phyloP scores from a whole-genome alignment of 73 alveolate genomes.

The Blepharisma japonicum region DNA sequence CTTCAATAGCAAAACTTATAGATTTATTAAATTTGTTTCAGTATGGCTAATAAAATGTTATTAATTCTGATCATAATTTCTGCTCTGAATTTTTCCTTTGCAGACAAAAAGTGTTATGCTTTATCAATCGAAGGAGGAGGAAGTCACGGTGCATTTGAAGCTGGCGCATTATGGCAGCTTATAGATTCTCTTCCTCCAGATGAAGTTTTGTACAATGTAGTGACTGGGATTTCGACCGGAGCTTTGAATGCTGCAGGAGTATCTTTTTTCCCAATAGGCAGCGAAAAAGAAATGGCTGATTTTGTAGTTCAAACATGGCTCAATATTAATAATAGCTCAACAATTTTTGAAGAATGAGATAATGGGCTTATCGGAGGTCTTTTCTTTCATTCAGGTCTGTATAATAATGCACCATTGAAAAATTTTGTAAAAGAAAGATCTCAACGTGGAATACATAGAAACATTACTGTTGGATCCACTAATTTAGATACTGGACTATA shows the following conservation, averaged over 20 bases:
- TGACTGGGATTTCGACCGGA: constrained; percentile 62
- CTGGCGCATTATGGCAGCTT: constrained; percentile 45
- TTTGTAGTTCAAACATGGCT: constrained; percentile 41
- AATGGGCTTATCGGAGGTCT: constrained; percentile 49
- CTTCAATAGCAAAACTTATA: no score
- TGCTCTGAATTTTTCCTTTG: no score
- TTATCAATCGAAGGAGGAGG: constrained; percentile 64
- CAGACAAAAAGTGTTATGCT: constrained; percentile 37
- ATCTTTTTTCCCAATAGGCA: constrained; percentile 47
- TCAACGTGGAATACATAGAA: neutral
- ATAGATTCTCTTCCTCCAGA: constrained; percentile 36
- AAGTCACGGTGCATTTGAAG: constrained; percentile 61
- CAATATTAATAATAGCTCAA: constrained; percentile 30
- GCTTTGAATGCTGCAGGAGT: constrained; percentile 51
- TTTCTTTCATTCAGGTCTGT: constrained; percentile 15
- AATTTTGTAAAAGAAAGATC: neutral
- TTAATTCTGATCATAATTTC: no score
- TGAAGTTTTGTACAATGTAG: constrained; percentile 49
- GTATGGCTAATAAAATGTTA: no score
- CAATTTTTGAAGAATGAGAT: constrained; percentile 36
- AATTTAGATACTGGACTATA: constrained; percentile 7
- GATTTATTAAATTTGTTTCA: no score
- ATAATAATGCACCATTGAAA: neutral
- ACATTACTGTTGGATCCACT: constrained; percentile 13
- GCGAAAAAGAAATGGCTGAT: constrained; percentile 45